Evolutionary conservation across 345 rosid genomes (phyloP).

Genomic region (Gossypium rotundifolium): DNA sequence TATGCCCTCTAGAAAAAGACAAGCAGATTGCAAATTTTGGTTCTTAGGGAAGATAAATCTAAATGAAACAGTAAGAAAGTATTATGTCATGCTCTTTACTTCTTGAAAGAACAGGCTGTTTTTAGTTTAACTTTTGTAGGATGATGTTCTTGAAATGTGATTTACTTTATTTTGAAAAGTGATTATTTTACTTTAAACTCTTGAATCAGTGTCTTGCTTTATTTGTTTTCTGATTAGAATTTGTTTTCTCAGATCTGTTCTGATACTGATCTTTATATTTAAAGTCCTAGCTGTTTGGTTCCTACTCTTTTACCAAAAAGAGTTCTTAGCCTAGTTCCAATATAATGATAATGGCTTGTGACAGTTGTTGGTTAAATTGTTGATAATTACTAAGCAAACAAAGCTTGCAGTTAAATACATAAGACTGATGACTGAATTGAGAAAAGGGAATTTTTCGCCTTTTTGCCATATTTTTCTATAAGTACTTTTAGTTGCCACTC

Average conservation of each 20-base stretch:
- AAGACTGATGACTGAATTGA: not conserved
- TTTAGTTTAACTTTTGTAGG: not conserved
- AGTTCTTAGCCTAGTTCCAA: not conserved
- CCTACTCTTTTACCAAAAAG: not conserved
- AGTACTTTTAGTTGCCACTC: not conserved
- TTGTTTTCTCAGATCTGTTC: not conserved
- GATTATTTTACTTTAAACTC: not conserved
- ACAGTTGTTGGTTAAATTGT: not conserved
- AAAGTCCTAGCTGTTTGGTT: not conserved
- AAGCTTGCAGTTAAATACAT: not conserved
- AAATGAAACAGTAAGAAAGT: not conserved
- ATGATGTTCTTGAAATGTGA: not conserved
- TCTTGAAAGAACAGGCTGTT: not conserved
- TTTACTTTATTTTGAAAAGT: too few species aligned
- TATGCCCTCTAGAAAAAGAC: not conserved
- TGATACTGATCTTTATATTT: not conserved
- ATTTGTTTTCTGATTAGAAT: too few species aligned
- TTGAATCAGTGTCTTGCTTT: not conserved
- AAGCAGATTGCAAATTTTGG: slow-evolving; percentile 2
- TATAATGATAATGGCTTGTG: not conserved
- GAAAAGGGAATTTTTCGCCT: not conserved
- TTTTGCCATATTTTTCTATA: not conserved
- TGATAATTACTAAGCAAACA: not conserved
- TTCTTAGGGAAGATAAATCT: slow-evolving; percentile 6
- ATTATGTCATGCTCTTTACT: not conserved